These are phyloP conservation scores for Diversispora epigaea DNA, from an alignment of 192 early-diverging fungal genomes.

Conservation along the genomic window DNA sequence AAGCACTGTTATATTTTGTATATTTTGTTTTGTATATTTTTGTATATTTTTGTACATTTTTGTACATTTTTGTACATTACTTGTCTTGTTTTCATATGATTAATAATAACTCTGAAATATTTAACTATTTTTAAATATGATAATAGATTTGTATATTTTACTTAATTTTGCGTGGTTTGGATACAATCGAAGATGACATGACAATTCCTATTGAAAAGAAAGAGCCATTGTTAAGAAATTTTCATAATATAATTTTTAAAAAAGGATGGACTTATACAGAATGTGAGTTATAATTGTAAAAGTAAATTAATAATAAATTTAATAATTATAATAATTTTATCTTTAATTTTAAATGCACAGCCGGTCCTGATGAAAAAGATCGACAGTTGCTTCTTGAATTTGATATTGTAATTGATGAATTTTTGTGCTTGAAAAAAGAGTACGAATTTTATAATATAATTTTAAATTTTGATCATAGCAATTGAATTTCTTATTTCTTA, in stretches of 20 bases:
- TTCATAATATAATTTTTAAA: constrained; percentile 79
- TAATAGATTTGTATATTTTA: constrained; percentile 90
- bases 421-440: constrained; percentile 63
- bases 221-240: constrained; percentile 68
- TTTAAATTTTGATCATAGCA: too few relatives aligned
- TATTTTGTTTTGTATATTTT: not conserved
- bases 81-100: too few relatives aligned
- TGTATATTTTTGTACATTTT: not conserved
- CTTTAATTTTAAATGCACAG: constrained; percentile 34
- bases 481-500: constrained; percentile 35
- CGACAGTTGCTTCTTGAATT: constrained; percentile 84
- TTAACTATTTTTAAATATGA: not conserved
- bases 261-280: constrained; percentile 79
- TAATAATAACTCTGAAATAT: too few relatives aligned
- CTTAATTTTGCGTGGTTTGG: constrained; percentile 89
- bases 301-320: not conserved
- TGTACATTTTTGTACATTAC: too few relatives aligned
- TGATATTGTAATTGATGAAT: constrained; percentile 86
- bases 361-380: constrained; percentile 94
- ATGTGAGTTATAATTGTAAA: constrained; percentile 47
- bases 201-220: constrained; percentile 79
- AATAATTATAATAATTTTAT: not conserved
- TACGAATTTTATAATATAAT: constrained; percentile 25
- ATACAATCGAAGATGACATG: constrained; percentile 99
- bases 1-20: constrained; percentile 19